Evolutionary conservation across 495 filamentous ascomycete species (phyloP).

Genomic region (Podospora pseudocomata): DNA sequence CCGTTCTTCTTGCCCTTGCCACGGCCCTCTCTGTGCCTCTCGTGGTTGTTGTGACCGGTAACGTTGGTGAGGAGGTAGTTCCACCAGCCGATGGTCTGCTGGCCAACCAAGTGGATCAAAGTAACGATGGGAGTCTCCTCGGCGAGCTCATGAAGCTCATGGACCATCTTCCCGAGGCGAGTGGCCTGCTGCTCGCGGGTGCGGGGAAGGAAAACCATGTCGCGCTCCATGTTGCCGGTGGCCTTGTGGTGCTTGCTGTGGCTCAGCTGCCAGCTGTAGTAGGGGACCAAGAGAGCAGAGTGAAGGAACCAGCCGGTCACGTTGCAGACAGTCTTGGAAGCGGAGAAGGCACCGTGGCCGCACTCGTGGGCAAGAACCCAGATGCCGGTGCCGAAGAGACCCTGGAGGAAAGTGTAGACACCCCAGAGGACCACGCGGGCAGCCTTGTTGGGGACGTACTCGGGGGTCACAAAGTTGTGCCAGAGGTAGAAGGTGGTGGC

Average conservation of each 20-base stretch:
- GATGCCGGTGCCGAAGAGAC: slow-evolving; percentile 71
- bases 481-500: slow-evolving; percentile 63
- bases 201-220: slow-evolving; percentile 96
- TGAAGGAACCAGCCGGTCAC: slow-evolving; percentile 82
- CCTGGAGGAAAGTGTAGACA: slow-evolving; percentile 68
- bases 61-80: slow-evolving; percentile 84
- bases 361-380: slow-evolving; percentile 90
- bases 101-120: slow-evolving; percentile 62
- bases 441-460: slow-evolving; percentile 56
- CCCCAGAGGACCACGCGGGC: slow-evolving; percentile 59
- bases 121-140: slow-evolving; percentile 94
- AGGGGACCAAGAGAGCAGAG: slow-evolving; percentile 77
- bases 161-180: slow-evolving; percentile 62
- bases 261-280: slow-evolving; percentile 91
- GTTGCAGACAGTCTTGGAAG: slow-evolving; percentile 76
- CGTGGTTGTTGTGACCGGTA: slow-evolving; percentile 91
- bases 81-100: slow-evolving; percentile 90
- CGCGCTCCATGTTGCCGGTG: slow-evolving; percentile 89
- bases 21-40: slow-evolving; percentile 75
- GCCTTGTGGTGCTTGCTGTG: slow-evolving; percentile 96
- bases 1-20: slow-evolving; percentile 90
- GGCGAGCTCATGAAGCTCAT: slow-evolving; percentile 80
- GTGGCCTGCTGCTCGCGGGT: slow-evolving; percentile 71
- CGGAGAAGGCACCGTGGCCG: slow-evolving; percentile 82
- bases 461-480: slow-evolving; percentile 59